Evolutionary conservation across 768 basidiomycete species (phyloP), one percentile per base, ranked within the genome.

Genomic region (Tylopilus felleus): DNA sequence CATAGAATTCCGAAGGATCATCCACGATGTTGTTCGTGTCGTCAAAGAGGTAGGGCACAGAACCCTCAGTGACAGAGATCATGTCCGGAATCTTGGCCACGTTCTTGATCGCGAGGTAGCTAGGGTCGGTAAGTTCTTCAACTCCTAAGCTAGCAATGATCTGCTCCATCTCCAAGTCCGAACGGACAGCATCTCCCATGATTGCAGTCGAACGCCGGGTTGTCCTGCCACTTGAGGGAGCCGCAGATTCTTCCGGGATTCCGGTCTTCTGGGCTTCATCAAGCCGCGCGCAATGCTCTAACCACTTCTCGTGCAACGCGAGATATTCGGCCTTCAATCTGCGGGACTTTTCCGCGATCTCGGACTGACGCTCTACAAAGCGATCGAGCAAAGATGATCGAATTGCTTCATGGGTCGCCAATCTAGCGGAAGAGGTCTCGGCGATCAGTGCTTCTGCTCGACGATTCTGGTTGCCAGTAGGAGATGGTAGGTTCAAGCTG

Each of bases 151-250:
- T 91, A n/a, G 92, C 92, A 53, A 98, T 89, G 65, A 98, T 93
- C 72, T 94, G 93, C 64, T 97, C 91, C 84, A 97, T 94, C 75
- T 98, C 96, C 52, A 96, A 79, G 71, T 98, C 95, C 17, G 94
- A 93, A 5, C 93, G 86, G 16, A 94, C 94, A 14, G 91, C 86
- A 69, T 97, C 95, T 25, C 91, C 91, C 57, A 90, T 73, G 40
- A 73, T 74, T 0, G 87, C 85, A 44, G 85, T 78, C 10, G 86
- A 82, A 23, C 91, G 83, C 27, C 90, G 81, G 9, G 90, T 91
- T 39, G 87, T 85, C 47, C 90, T 72, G 16, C 77, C 78, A 21
- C 77, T 60, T 33, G 75, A 70, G n/a, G 68, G 62, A 5, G 68
- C 68, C 16, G 73, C 62, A 16, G 74, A 72, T 50, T 79, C 79